Percentiles rank a stretch among this genome's conserved stretches.
phyloP scores from a whole-genome alignment of 1,284 basidiomycete species.

The Ustilago hordei region DNA sequence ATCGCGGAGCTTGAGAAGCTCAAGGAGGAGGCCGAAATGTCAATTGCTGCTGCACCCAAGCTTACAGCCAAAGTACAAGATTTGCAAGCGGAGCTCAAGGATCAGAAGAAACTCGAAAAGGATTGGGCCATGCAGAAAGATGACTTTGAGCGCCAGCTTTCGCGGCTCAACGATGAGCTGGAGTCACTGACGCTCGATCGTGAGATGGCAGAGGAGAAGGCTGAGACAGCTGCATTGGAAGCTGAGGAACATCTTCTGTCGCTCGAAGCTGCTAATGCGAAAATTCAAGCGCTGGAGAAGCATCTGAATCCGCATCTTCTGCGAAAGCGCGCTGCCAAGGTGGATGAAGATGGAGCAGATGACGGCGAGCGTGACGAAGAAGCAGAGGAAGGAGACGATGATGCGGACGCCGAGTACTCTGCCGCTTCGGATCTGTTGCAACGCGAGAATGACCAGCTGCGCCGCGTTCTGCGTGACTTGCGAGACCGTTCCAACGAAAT shows the following conservation, averaged over 20 bases:
- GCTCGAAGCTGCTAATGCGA: conserved; percentile 78
- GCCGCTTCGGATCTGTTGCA: conserved; percentile 80
- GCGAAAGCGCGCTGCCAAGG: conserved; percentile 16
- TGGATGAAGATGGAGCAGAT: conserved; percentile 71
- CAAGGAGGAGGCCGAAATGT: conserved; percentile 83
- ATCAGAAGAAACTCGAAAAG: conserved; percentile 59
- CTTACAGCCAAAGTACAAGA: conserved; percentile 71
- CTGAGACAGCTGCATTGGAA: conserved; percentile 83
- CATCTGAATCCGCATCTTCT: conserved; percentile 43
- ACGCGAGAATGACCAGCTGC: conserved; percentile 93
- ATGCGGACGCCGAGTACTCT: conserved; percentile 28
- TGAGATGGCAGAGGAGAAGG: conserved; percentile 94
- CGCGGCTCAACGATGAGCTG: conserved; percentile 85
- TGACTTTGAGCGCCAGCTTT: conserved; percentile 71
- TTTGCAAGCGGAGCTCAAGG: conserved; percentile 56
- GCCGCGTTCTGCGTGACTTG: conserved; percentile 79
- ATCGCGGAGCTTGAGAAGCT: conserved; percentile 86
- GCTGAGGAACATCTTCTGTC: conserved; percentile 87
- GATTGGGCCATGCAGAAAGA: conserved; percentile 57
- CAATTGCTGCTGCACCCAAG: conserved; percentile 83
- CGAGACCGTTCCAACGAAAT: conserved; percentile 75
- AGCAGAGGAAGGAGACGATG: conserved; percentile 15
- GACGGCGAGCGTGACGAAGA: conserved; percentile 12
- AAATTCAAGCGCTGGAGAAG: conserved; percentile 52
- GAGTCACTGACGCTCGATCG: conserved; percentile 96